Base-by-base conservation (phyloP, 1,284 basidiomycete genomes). In the Nidula niveotomentosa region DNA sequence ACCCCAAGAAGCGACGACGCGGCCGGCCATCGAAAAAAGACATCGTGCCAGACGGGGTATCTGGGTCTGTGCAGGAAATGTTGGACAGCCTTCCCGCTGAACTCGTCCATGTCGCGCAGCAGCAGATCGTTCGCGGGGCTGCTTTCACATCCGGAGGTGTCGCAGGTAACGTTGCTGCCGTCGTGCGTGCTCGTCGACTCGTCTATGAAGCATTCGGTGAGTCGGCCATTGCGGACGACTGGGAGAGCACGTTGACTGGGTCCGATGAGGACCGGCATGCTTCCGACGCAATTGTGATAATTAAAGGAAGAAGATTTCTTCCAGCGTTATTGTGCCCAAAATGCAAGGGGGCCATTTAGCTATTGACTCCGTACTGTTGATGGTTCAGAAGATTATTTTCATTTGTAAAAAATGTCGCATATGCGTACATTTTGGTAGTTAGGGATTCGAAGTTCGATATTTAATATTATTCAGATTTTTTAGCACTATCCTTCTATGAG, bases 71-170 rank as follows among this genome's bases (percentile, higher is more conserved):
- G 3, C 46, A 53, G 15, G 56, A 60, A 1, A 54, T 62, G 0
- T 62, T 76, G 5, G 55, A 51, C 8, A 44, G 33, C 0, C 61
- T 81, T 2, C 77, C 77, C 0, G 15, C 53, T 0, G 57, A 63
- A 3, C 60, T 83, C 12, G 52, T 83, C 6, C 53, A 56, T 0
- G 52, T 73, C 2, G 80, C 81, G 1, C 58, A 69, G 8, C 81
- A 83, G 57, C 82, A 74, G 0, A 77, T 84, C 35, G 64, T 83
- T 8, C 74, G 78, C 15, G 80, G 81, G 0, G 66, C 56, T 0
- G 62, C 61, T 1, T 70, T 68, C 48, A 37, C 23, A 43, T 43
- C 8, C 1, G 74, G 74, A 0, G 76, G 79, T 1, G 55, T 83
- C 0, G 69, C 73, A 1, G 81, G 81, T 0, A 83, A 84, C 52